Base-by-base conservation (phyloP, 768 basidiomycete species). In the Epithele typhae region DNA sequence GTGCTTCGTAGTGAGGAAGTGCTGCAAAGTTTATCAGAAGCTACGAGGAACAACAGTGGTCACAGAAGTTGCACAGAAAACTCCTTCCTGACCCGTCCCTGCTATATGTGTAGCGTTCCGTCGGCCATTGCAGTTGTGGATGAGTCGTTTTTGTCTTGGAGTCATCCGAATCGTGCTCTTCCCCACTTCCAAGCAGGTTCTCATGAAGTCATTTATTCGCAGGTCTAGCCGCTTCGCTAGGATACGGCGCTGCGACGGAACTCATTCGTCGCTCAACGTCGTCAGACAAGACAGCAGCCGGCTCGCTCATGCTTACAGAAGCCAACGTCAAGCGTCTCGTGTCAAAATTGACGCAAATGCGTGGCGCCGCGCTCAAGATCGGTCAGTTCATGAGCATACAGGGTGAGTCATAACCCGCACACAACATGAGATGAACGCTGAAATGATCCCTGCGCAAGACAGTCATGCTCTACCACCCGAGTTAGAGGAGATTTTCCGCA, bases 351-450 rank as follows among this genome's bases (percentile, higher is more conserved):
- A 84, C 90, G 0, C 80, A 86, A 61, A 98, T 99, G 96, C 74
- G 94, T 12, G 95, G 95, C 0, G 96, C 96, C 0, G 96, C 96
- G 1, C 72, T 99, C 50, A 98, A 99, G 66, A 69, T 98, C 2
- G 96, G 96, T 0, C 96, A 98, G 60, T 99, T 98, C 60, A 75
- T 98, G 74, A 95, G 92, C 61, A 97, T 98, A 25, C 96, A 99
- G 75, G 93, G 82, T 80, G 17, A 12, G 64, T 51, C 5, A n/a
- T 33, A 3, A 19, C 37, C 11, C 36, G 2, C 1, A 37, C 24
- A 3, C 15, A 4, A 14, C 15, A 15, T 35, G 17, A 3, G 22
- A 4, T 12, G 0, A 9, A 18, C n/a, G 4, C 17, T 24, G 32
- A 39, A 4, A 22, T 10, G 8, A 1, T 39, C 2, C 7, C 14